Conservation (phyloP, 1,284 basidiomycete species). For the Apiotrichum sp. region DNA sequence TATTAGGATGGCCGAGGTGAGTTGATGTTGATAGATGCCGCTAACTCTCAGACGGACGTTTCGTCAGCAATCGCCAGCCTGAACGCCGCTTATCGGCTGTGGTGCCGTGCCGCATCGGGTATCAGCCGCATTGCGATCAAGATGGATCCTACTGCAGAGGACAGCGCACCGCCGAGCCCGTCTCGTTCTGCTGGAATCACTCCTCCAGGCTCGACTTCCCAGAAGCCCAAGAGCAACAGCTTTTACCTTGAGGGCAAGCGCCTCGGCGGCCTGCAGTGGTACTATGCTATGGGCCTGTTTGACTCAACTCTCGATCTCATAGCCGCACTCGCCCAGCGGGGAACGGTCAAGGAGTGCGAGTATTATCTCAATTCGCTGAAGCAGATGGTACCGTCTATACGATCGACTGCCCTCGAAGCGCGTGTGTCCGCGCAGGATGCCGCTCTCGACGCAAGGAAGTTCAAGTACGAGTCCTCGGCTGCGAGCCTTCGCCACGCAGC, state of each 20-base stretch:
- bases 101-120: conserved; percentile 68
- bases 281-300: conserved; percentile 61
- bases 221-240: not conserved
- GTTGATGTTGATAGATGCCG: conserved; percentile 13
- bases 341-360: conserved; percentile 72
- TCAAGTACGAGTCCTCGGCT: conserved; percentile 55
- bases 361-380: conserved; percentile 70
- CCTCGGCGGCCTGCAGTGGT: conserved; percentile 65
- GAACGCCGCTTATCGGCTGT: conserved; percentile 67
- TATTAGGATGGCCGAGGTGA: conserved; percentile 62
- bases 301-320: conserved; percentile 60
- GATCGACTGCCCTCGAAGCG: conserved; percentile 59
- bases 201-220: too few relatives aligned
- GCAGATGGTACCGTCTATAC: conserved; percentile 61
- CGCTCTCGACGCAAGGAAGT: conserved; percentile 62
- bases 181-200: too few relatives aligned
- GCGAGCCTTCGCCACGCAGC: conserved; percentile 55
- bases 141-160: too few relatives aligned
- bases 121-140: conserved; percentile 55
- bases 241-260: conserved; percentile 27
- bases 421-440: conserved; percentile 61
- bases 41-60: conserved; percentile 57
- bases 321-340: conserved; percentile 60
- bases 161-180: too few relatives aligned
- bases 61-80: conserved; percentile 57